Conservation (phyloP, 371 early-diverging fungal species). For the Cokeromyces recurvatus region DNA sequence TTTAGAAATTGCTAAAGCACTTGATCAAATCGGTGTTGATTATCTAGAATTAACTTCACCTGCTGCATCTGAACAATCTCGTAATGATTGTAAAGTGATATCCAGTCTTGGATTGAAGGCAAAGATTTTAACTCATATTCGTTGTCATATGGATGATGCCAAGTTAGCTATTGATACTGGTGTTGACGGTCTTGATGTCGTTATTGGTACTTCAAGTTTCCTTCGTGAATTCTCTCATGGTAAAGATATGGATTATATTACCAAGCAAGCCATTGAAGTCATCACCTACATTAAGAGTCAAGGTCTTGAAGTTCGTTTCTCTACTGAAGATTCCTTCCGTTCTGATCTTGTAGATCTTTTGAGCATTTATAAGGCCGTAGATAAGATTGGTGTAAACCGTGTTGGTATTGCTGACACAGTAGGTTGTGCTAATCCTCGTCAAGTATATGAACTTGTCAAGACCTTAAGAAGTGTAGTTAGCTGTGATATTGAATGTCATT, state of each 20-base stretch:
- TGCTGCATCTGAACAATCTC: constrained; percentile 93
- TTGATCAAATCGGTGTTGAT: constrained; percentile 95
- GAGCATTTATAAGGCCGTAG: constrained; percentile 89
- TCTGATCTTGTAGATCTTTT: constrained; percentile 92
- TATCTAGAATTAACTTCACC: constrained; percentile 96
- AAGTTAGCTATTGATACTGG: constrained; percentile 92
- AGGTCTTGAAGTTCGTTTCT: constrained; percentile 95
- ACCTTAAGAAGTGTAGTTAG: constrained; percentile 91
- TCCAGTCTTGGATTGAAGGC: constrained; percentile 90
- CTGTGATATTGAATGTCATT: constrained; percentile 97
- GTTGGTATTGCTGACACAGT: constrained; percentile 98
- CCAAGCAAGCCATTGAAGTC: constrained; percentile 90
- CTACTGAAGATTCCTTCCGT: constrained; percentile 96
- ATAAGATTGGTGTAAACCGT: constrained; percentile 93
- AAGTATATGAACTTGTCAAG: constrained; percentile 94
- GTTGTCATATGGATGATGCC: constrained; percentile 98
- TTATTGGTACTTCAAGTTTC: constrained; percentile 93
- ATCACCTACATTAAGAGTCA: constrained; percentile 90
- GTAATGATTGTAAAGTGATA: constrained; percentile 86
- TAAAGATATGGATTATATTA: constrained; percentile 95
- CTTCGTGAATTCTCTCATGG: constrained; percentile 96
- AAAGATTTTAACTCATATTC: constrained; percentile 93
- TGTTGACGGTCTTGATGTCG: constrained; percentile 94
- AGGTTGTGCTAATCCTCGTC: constrained; percentile 95
- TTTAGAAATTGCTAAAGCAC: constrained; percentile 87